Evolutionary conservation across 352 stramenopile species (phyloP).

Genomic region (Phytophthora pluvialis): DNA sequence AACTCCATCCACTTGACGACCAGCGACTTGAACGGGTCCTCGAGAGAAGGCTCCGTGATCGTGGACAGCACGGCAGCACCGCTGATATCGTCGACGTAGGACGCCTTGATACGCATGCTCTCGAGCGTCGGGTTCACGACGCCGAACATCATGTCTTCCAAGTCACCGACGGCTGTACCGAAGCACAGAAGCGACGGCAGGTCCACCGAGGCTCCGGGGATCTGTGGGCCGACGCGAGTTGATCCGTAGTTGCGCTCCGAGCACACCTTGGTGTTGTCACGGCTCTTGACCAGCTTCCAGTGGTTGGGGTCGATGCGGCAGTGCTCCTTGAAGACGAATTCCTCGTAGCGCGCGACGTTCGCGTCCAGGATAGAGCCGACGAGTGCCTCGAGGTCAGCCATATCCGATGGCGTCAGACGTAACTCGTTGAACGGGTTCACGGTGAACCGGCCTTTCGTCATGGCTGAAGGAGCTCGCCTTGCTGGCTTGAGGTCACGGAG

Average conservation of each 20-base stretch:
- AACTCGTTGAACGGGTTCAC: constrained; percentile 46
- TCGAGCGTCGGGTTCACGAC: constrained; percentile 54
- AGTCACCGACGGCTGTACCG: constrained; percentile 40
- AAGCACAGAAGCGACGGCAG: constrained; percentile 39
- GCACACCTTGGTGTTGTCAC: constrained; percentile 39
- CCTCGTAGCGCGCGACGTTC: constrained; percentile 41
- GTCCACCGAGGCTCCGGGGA: constrained; percentile 19
- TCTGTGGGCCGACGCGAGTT: constrained; percentile 25
- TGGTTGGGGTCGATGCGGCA: constrained; percentile 27
- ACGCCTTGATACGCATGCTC: constrained; percentile 55
- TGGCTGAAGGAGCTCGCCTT: not conserved
- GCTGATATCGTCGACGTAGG: constrained; percentile 54
- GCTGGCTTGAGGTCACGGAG: not conserved
- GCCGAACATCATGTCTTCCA: constrained; percentile 68
- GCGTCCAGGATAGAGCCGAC: constrained; percentile 36
- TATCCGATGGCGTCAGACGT: constrained; percentile 35
- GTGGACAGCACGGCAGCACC: constrained; percentile 51
- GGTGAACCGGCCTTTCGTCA: constrained; percentile 39
- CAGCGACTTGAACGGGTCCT: constrained; percentile 60
- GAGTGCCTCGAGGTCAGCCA: constrained; percentile 30
- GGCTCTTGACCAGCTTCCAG: constrained; percentile 46
- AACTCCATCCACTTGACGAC: constrained; percentile 63
- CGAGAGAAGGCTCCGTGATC: constrained; percentile 43
- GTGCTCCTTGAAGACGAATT: constrained; percentile 39
- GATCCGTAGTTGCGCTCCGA: constrained; percentile 29